phyloP scores from a whole-genome alignment of 192 early-diverging fungal species.

The Coemansia sp. region DNA sequence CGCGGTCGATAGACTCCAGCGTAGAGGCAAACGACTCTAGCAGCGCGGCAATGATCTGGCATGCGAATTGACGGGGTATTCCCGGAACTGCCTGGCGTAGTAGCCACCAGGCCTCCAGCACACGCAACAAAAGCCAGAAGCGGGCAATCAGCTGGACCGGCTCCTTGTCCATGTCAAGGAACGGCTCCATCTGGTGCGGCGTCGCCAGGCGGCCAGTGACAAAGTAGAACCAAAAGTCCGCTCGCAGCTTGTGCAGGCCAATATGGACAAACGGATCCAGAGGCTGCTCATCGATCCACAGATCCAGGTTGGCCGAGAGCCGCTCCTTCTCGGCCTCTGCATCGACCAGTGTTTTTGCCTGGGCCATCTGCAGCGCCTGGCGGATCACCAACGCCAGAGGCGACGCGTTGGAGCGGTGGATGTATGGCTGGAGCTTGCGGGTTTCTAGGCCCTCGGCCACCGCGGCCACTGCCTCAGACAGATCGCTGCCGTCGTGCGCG shows the following conservation, averaged over 20 bases:
- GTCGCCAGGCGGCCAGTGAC: constrained; percentile 27
- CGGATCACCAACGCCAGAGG: constrained; percentile 28
- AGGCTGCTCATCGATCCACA: constrained; percentile 43
- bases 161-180: constrained; percentile 17
- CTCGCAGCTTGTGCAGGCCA: constrained; percentile 33
- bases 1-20: not conserved
- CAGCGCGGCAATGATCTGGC: constrained; percentile 17
- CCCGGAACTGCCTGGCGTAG: constrained; percentile 27
- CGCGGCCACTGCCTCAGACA: constrained; percentile 34
- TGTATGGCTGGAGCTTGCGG: constrained; percentile 34
- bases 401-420: constrained; percentile 25
- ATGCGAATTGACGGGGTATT: constrained; percentile 24
- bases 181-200: constrained; percentile 29
- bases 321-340: constrained; percentile 23
- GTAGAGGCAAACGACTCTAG: constrained; percentile 12
- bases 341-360: constrained; percentile 14
- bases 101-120: constrained; percentile 38
- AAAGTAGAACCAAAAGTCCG: constrained; percentile 39
- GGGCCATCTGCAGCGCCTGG: constrained; percentile 22
- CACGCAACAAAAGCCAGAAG: constrained; percentile 27
- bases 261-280: constrained; percentile 41
- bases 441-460: constrained; percentile 43
- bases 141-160: constrained; percentile 10
- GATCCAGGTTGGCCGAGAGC: constrained; percentile 27
- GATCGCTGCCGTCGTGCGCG: constrained; percentile 26